Percentiles rank a stretch among this genome's conserved stretches.
Conservation (phyloP, 805 yeast species). For the Yueomyces sinensis region DNA sequence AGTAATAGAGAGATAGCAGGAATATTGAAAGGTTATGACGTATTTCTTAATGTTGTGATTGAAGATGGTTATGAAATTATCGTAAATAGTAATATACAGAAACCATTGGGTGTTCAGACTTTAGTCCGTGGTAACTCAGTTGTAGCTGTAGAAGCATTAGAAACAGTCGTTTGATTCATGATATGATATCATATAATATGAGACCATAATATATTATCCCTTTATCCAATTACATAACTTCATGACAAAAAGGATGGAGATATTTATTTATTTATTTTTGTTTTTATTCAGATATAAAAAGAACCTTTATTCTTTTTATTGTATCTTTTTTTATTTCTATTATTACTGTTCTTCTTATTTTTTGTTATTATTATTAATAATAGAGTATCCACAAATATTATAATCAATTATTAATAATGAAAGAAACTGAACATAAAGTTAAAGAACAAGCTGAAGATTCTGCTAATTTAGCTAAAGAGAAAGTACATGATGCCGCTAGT, state of each 20-base stretch:
- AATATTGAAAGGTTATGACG: slow-evolving; percentile 70
- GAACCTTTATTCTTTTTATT: too few relatives aligned
- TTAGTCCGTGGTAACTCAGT: slow-evolving; percentile 73
- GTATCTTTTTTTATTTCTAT: too few relatives aligned
- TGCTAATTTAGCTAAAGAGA: not conserved
- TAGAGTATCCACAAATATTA: too few relatives aligned
- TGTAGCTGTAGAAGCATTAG: slow-evolving; percentile 48
- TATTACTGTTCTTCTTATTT: too few relatives aligned
- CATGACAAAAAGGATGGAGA: too few relatives aligned
- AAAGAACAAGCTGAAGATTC: not conserved
- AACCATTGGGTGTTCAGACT: slow-evolving; percentile 41
- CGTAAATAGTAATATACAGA: slow-evolving; percentile 27
- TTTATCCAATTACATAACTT: too few relatives aligned
- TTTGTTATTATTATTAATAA: too few relatives aligned
- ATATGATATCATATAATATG: too few relatives aligned
- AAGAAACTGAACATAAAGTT: not conserved
- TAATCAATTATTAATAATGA: not conserved
- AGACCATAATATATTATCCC: too few relatives aligned
- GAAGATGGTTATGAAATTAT: slow-evolving; percentile 58
- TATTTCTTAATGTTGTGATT: slow-evolving; percentile 58
- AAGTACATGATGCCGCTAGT: not conserved
- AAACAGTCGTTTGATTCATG: not conserved
- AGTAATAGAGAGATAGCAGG: slow-evolving; percentile 76
- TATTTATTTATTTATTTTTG: too few relatives aligned
- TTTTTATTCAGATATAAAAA: too few relatives aligned